Evolutionary conservation across 441 rosid species (phyloP).

Genomic region (Gossypium armourianum): DNA sequence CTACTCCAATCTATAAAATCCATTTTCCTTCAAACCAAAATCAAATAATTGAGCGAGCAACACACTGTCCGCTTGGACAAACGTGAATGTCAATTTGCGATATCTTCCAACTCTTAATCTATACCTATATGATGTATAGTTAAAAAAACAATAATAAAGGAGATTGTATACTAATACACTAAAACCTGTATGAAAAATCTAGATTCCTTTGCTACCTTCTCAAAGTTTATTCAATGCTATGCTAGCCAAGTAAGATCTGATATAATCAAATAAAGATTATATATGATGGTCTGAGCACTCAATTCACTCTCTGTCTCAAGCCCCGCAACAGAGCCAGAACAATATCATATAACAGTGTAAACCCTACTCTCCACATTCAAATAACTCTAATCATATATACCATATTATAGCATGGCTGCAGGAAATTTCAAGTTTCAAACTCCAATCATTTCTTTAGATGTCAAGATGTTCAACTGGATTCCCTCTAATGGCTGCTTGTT

Average conservation of each 20-base stretch:
- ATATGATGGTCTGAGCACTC: not conserved
- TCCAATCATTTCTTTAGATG: not conserved
- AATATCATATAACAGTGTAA: not conserved
- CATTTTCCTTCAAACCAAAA: no score
- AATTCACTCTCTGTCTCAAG: not conserved
- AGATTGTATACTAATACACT: not conserved
- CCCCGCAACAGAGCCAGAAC: not conserved
- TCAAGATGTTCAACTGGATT: not conserved
- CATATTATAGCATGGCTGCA: not conserved
- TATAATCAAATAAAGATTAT: not conserved
- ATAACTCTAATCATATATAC: not conserved
- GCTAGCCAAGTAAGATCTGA: not conserved
- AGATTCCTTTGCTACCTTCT: not conserved
- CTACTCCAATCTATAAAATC: no score
- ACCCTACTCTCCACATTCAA: not conserved
- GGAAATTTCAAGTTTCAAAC: not conserved
- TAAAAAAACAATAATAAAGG: not conserved
- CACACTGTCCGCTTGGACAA: not conserved
- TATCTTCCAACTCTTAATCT: not conserved
- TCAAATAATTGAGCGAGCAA: no score
- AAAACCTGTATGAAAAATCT: not conserved
- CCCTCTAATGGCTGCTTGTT: not conserved
- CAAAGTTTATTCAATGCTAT: not conserved
- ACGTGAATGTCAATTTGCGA: not conserved
- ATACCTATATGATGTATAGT: not conserved